These are phyloP conservation scores for Selaginella moellendorffii DNA, from an alignment of 75 land plant genomes.

Conservation along the genomic window DNA sequence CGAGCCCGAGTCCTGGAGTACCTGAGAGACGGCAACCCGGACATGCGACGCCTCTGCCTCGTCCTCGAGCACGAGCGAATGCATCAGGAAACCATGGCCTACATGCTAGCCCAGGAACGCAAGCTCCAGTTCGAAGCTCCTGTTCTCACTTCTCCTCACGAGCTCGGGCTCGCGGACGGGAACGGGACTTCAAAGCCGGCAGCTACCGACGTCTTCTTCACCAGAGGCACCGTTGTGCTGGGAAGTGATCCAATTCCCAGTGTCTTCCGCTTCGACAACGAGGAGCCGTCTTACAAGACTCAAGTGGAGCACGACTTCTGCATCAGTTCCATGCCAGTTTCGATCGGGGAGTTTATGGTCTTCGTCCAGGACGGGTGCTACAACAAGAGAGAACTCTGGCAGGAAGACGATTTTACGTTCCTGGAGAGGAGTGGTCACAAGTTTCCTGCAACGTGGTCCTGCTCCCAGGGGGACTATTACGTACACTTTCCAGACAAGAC, in stretches of 20 bases:
- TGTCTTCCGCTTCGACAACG: slow-evolving; percentile 29
- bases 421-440: slow-evolving; percentile 15
- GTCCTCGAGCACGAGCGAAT: slow-evolving; percentile 31
- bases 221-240: slow-evolving; percentile 14
- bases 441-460: slow-evolving; percentile 31
- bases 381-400: slow-evolving; percentile 13
- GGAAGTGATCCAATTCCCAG: slow-evolving; percentile 10
- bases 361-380: slow-evolving; percentile 27
- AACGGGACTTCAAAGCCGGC: no score
- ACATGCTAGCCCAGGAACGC: slow-evolving; percentile 28
- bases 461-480: slow-evolving; percentile 12
- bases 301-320: slow-evolving; percentile 12
- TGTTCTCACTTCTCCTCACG: no score
- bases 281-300: slow-evolving; percentile 17
- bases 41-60: slow-evolving; percentile 9
- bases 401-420: slow-evolving; percentile 14
- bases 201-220: slow-evolving; percentile 10
- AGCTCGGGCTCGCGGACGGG: no score
- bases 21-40: slow-evolving; percentile 1
- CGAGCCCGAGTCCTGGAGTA: slow-evolving; percentile 11
- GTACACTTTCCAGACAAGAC: slow-evolving; percentile 11
- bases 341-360: slow-evolving; percentile 12
- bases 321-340: slow-evolving; percentile 21
- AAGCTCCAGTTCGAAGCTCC: slow-evolving; percentile 18
- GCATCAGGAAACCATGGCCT: slow-evolving; percentile 31